Evolutionary conservation across 2,329 filamentous ascomycete genomes (phyloP), one percentile per base, ranked within the genome.

Genomic region (Trichoderma sp.): DNA sequence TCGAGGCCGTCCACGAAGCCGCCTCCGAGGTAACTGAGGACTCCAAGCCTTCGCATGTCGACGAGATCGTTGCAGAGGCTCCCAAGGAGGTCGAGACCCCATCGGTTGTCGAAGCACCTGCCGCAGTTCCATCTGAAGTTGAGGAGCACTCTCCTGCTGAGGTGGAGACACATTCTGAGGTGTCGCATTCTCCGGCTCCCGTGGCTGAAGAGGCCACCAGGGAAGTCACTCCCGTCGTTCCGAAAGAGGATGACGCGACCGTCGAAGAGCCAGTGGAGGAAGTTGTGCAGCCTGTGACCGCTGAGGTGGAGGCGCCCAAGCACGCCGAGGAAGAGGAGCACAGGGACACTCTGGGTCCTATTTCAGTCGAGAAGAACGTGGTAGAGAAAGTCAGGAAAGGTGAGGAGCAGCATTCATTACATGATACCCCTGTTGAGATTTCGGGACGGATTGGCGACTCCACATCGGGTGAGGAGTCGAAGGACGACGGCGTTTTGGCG

Each of bases 321-420:
- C 34, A 28, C 19, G 26, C 50, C 19, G 75, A 74, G 59, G 74
- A 75, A 51, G 74, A 74, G 39, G 75, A 80, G 71, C 76, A 72
- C 64, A 79, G 78, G 68, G 78, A 80, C 65, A 74, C 70, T 5
- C 71, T 79, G 67, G 76, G 75, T 30, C 76, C 77, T 28, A 79
- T 79, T 66, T 72, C 75, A 55, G 69, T 70, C 52, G 75, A 77
- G 57, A 75, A 76, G 67, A 77, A 74, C 68, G 70, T 66, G 62
- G 69, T 69, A 55, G 65, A 70, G 60, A 72, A 69, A 67, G 70
- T 71, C 63, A 76, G 75, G 69, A 80, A 79, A 81, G 79, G 79
- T 81, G 77, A 81, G 79, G 74, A 76, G 71, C 68, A 71, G 67
- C 68, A 70, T 75, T 74, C 69, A 73, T 72, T 76, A 72, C 71